These are phyloP conservation scores for Aphanomyces invadans DNA, from an alignment of 352 stramenopile genomes.

Conservation along the genomic window DNA sequence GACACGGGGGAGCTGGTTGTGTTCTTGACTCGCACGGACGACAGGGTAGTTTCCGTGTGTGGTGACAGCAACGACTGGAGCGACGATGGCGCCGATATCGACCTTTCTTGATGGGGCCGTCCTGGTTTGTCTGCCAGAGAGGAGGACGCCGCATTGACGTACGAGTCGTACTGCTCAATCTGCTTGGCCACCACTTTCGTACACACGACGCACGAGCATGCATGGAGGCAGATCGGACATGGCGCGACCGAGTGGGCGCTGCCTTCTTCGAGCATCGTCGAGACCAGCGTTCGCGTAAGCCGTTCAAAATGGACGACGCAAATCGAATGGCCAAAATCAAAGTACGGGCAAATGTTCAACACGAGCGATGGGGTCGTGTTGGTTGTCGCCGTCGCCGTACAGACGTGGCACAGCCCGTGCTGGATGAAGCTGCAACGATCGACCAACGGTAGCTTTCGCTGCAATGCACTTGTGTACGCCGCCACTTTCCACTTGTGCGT, in stretches of 20 bases:
- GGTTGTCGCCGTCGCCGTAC: background rate
- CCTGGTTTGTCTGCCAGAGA: background rate
- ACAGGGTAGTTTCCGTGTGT: no score
- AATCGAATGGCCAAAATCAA: constrained; percentile 20
- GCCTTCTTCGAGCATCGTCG: background rate
- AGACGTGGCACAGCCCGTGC: constrained; percentile 19
- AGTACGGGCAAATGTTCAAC: constrained; percentile 18
- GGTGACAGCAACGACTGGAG: no score
- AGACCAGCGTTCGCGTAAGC: background rate
- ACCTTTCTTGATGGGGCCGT: no score
- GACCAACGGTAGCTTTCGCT: constrained; percentile 20
- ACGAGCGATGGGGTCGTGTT: constrained; percentile 8
- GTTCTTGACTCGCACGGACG: no score
- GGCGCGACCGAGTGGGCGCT: background rate
- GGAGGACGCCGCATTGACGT: background rate
- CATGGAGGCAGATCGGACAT: constrained; percentile 12
- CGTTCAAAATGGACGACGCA: constrained; percentile 13
- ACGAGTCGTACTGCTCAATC: constrained; percentile 7
- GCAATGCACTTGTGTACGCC: constrained; percentile 14
- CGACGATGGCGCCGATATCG: no score
- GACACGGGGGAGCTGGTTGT: no score
- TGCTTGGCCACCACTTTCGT: background rate
- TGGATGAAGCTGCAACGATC: constrained; percentile 20
- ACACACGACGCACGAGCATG: constrained; percentile 12
- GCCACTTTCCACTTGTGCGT: constrained; percentile 10